Evolutionary conservation across 2,329 filamentous ascomycete genomes (phyloP).

Genomic region (Bipolaris cookei): DNA sequence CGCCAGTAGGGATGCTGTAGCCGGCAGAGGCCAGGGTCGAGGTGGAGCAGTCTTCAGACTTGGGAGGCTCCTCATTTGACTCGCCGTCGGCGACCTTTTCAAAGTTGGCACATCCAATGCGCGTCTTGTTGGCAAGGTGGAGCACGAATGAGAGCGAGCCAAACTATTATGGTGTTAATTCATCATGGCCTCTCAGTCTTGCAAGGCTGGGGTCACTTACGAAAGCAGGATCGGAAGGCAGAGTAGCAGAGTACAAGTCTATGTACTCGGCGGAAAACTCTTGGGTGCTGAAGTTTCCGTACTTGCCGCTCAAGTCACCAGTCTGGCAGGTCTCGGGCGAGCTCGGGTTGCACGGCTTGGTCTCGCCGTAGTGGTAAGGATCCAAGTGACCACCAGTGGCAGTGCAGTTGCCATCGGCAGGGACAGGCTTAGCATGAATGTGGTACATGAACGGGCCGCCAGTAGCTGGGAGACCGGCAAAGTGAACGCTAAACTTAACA

Average conservation of each 20-base stretch:
- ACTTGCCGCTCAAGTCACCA: slow-evolving; percentile 56
- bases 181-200: too few relatives aligned
- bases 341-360: slow-evolving; percentile 45
- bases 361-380: slow-evolving; percentile 52
- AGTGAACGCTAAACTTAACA: slow-evolving; percentile 49
- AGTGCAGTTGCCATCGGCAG: slow-evolving; percentile 53
- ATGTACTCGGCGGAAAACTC: slow-evolving; percentile 46
- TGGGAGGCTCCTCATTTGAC: slow-evolving; percentile 43
- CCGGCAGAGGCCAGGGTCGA: slow-evolving; percentile 2
- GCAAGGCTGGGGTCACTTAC: background rate
- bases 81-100: slow-evolving; percentile 61
- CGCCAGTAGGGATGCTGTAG: slow-evolving; percentile 10
- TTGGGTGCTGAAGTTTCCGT: slow-evolving; percentile 47
- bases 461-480: slow-evolving; percentile 50
- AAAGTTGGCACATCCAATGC: slow-evolving; percentile 65
- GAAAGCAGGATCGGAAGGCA: slow-evolving; percentile 52
- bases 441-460: slow-evolving; percentile 57
- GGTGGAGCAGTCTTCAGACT: background rate
- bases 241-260: slow-evolving; percentile 41
- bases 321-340: slow-evolving; percentile 52
- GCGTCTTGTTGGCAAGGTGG: slow-evolving; percentile 60
- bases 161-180: slow-evolving; percentile 35
- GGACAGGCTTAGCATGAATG: slow-evolving; percentile 53
- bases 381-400: slow-evolving; percentile 52
- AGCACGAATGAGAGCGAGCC: slow-evolving; percentile 63